Percentiles rank a stretch among this genome's conserved stretches.
These are phyloP conservation scores for Chlorella sp. DNA, from an alignment of 139 green algal species.

Conservation along the genomic window DNA sequence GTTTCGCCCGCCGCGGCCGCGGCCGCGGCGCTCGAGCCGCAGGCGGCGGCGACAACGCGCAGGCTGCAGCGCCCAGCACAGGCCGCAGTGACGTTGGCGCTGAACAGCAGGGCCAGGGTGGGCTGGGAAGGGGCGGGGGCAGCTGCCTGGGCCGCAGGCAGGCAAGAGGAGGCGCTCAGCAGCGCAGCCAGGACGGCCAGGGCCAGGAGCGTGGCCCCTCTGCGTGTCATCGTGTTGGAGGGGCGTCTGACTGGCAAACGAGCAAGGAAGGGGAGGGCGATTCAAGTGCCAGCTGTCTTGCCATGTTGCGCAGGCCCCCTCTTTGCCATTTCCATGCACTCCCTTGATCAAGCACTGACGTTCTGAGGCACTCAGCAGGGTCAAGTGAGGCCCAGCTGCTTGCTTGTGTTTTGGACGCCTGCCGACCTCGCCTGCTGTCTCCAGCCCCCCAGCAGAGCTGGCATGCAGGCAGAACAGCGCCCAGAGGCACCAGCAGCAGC, in stretches of 20 bases:
- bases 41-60: not conserved
- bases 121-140: not conserved
- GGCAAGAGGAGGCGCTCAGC: not conserved
- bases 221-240: too few relatives aligned
- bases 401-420: too few relatives aligned
- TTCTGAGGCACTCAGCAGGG: not conserved
- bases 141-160: not conserved
- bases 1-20: not conserved
- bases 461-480: not conserved
- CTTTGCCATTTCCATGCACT: not conserved
- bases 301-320: not conserved
- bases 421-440: not conserved
- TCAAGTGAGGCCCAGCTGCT: not conserved
- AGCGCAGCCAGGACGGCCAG: not conserved
- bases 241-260: too few relatives aligned
- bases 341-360: not conserved
- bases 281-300: too few relatives aligned
- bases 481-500: too few relatives aligned
- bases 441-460: too few relatives aligned
- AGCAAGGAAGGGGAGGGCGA: not conserved
- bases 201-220: too few relatives aligned
- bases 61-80: slow-evolving; percentile 16
- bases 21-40: not conserved
- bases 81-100: not conserved
- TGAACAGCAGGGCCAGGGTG: not conserved